A percentile compares a stretch with the other conserved stretches of the same genome.
phyloP scores from a whole-genome alignment of 306 rosid genomes.

The Parietaria judaica region DNA sequence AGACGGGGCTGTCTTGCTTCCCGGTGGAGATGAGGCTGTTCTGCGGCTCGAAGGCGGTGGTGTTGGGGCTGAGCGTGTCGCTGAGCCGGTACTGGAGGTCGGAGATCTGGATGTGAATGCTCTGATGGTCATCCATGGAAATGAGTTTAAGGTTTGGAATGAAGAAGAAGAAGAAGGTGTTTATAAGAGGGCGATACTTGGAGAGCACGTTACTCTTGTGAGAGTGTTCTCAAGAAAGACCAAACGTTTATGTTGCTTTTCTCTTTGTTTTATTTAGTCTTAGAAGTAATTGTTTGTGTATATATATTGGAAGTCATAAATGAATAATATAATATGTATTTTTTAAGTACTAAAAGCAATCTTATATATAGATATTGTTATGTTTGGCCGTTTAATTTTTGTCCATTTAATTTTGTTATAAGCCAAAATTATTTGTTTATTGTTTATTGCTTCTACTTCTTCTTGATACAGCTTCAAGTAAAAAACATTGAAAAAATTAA shows the following conservation, averaged over 20 bases:
- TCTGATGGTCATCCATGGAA: slow-evolving; percentile 41
- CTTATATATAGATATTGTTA: background rate
- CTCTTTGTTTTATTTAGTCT: slow-evolving; percentile 19
- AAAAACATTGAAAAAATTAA: background rate
- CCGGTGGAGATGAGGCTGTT: slow-evolving; percentile 17
- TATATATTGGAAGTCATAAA: background rate
- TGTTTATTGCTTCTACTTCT: background rate
- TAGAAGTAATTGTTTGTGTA: slow-evolving; percentile 23
- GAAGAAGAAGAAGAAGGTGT: slow-evolving; percentile 8
- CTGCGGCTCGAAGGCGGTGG: slow-evolving; percentile 50
- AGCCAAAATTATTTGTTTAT: background rate
- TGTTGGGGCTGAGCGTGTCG: slow-evolving; percentile 32
- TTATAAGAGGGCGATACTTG: slow-evolving; percentile 24
- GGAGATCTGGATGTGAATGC: slow-evolving; percentile 39
- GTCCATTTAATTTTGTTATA: background rate
- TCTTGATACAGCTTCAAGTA: background rate
- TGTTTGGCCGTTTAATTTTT: background rate
- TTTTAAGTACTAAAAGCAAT: no score
- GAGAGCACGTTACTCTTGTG: slow-evolving; percentile 41
- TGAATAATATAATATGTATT: background rate
- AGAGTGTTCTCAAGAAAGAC: slow-evolving; percentile 28
- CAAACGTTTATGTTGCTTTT: slow-evolving; percentile 34
- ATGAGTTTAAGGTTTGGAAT: background rate
- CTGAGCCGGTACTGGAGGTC: slow-evolving; percentile 32
- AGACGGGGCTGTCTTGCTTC: slow-evolving; percentile 36